Percentiles rank a stretch among this genome's conserved stretches.
Evolutionary conservation across 1,284 basidiomycete species (phyloP).

Genomic region (Cryptococcus sp.): DNA sequence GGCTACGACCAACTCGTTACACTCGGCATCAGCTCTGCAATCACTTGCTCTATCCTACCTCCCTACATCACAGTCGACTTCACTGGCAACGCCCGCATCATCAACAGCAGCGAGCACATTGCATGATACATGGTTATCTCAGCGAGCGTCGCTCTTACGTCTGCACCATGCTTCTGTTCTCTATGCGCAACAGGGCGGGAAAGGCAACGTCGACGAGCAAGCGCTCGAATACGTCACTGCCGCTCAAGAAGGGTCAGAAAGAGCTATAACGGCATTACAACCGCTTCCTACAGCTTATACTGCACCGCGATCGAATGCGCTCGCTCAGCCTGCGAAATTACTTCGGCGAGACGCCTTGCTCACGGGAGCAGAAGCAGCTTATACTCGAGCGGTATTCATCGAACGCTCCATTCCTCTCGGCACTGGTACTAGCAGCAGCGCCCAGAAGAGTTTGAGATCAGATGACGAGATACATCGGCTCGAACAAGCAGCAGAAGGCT

Average conservation of each 20-base stretch:
- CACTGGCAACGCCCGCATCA: slow-evolving; percentile 57
- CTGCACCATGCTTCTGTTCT: slow-evolving; percentile 74
- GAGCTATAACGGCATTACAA: slow-evolving; percentile 62
- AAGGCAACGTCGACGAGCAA: slow-evolving; percentile 1
- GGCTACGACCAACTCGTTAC: slow-evolving; percentile 69
- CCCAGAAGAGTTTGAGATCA: neutral
- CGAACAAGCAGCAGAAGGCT: slow-evolving; percentile 59
- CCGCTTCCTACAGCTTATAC: slow-evolving; percentile 45
- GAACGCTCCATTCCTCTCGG: slow-evolving; percentile 52
- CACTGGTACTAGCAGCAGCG: slow-evolving; percentile 53
- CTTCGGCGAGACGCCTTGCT: slow-evolving; percentile 51
- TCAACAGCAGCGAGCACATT: slow-evolving; percentile 61
- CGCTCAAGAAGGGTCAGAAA: slow-evolving; percentile 68
- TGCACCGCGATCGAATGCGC: slow-evolving; percentile 32
- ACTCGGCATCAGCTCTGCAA: slow-evolving; percentile 85
- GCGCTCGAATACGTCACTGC: slow-evolving; percentile 62
- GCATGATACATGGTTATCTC: slow-evolving; percentile 66
- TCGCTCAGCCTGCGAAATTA: slow-evolving; percentile 26
- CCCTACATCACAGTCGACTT: slow-evolving; percentile 52
- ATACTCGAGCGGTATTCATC: slow-evolving; percentile 49
- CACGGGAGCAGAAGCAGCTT: slow-evolving; percentile 56
- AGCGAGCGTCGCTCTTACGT: slow-evolving; percentile 69
- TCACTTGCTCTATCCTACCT: slow-evolving; percentile 79
- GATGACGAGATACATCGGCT: slow-evolving; percentile 60
- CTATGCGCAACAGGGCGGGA: slow-evolving; percentile 54